A percentile compares a stretch with the other conserved stretches of the same genome.
These are phyloP conservation scores for Candida piceae DNA, from an alignment of 805 yeast species.

Conservation along the genomic window DNA sequence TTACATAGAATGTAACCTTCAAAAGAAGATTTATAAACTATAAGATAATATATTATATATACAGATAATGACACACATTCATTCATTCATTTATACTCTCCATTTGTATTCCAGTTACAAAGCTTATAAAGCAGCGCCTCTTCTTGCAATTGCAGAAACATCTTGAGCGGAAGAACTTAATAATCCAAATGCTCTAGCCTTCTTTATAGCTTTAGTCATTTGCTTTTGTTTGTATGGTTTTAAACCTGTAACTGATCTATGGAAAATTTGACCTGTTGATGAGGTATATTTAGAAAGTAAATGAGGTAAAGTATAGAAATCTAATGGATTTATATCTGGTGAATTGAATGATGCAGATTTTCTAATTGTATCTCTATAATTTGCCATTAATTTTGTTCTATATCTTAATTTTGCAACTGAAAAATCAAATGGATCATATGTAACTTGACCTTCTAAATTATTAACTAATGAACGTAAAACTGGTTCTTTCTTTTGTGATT, in stretches of 20 bases:
- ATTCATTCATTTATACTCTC: no score
- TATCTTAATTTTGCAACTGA: slow-evolving; percentile 52
- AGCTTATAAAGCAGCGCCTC: slow-evolving; percentile 25
- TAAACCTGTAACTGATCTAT: slow-evolving; percentile 68
- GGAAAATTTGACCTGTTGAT: slow-evolving; percentile 70
- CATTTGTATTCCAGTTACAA: no score
- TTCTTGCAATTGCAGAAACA: slow-evolving; percentile 33
- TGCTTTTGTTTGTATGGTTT: slow-evolving; percentile 61
- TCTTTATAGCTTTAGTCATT: slow-evolving; percentile 69
- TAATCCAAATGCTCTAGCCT: slow-evolving; percentile 77
- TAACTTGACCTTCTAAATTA: slow-evolving; percentile 45
- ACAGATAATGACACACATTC: no score
- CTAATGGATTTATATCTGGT: slow-evolving; percentile 58
- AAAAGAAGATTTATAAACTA: no score
- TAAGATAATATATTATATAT: no score
- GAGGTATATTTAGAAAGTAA: slow-evolving; percentile 61
- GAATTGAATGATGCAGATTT: slow-evolving; percentile 30
- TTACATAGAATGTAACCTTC: no score
- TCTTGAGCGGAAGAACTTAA: slow-evolving; percentile 71
- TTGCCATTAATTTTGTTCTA: slow-evolving; percentile 33
- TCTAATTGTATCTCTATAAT: slow-evolving; percentile 17
- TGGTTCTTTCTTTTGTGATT: slow-evolving; percentile 17
- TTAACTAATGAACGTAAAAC: slow-evolving; percentile 36
- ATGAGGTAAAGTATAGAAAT: slow-evolving; percentile 68
- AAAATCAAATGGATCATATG: slow-evolving; percentile 82